Evolutionary conservation across 306 rosid species (phyloP).

Genomic region (Neltuma alba): DNA sequence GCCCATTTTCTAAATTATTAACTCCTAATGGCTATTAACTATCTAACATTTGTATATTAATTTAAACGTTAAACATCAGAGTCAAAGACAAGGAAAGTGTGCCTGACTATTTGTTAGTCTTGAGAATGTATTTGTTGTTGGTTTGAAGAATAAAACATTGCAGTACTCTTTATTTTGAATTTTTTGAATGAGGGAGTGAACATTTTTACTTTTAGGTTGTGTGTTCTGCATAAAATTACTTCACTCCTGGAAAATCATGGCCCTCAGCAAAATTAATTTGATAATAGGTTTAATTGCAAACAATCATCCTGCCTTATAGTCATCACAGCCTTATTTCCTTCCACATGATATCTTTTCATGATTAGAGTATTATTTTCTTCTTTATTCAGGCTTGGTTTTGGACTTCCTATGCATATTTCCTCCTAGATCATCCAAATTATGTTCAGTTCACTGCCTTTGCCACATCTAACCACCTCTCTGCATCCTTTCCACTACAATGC

Average conservation of each 20-base stretch:
- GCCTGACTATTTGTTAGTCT: not conserved
- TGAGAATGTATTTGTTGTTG: not conserved
- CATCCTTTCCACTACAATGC: not conserved
- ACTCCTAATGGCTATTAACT: not conserved
- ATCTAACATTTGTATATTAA: too few species aligned
- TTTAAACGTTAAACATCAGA: too few species aligned
- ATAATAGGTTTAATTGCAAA: not conserved
- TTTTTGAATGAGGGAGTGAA: not conserved
- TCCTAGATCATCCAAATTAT: not conserved
- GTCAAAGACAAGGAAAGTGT: not conserved
- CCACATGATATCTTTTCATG: not conserved
- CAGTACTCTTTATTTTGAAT: not conserved
- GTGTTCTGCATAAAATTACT: constrained; percentile 5
- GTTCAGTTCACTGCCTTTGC: not conserved
- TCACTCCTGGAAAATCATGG: not conserved
- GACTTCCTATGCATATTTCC: not conserved
- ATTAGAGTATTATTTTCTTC: not conserved
- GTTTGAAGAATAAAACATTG: not conserved
- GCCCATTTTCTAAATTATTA: not conserved
- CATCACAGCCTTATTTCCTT: not conserved
- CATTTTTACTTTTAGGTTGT: not conserved
- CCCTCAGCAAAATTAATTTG: not conserved
- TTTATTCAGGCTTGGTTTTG: not conserved
- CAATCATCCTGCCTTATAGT: not conserved
- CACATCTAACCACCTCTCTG: not conserved